phyloP scores from a whole-genome alignment of 2,329 filamentous ascomycete species.

The Colletotrichum sp. region DNA sequence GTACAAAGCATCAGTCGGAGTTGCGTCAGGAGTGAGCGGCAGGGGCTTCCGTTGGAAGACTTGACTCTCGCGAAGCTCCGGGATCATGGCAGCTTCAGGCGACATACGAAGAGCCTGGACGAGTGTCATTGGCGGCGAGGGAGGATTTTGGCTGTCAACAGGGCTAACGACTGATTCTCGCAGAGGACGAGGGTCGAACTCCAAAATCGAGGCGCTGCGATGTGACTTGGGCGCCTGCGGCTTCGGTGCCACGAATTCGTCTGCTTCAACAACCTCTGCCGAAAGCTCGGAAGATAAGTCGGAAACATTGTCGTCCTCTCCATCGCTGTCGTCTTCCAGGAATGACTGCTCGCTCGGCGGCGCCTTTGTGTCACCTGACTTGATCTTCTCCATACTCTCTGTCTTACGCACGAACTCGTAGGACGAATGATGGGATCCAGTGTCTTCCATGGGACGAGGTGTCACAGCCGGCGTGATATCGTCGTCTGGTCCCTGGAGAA shows the following conservation, averaged over 20 bases:
- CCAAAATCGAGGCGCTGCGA: constrained; percentile 4
- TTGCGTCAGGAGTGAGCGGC: constrained; percentile 56
- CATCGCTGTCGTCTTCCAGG: constrained; percentile 51
- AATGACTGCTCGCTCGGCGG: constrained; percentile 44
- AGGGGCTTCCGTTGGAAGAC: constrained; percentile 49
- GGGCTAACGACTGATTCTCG: background rate
- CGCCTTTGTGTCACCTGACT: constrained; percentile 37
- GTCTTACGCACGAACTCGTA: constrained; percentile 62
- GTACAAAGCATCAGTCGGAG: constrained; percentile 46
- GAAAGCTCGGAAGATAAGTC: constrained; percentile 71
- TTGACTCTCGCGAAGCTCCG: constrained; percentile 45
- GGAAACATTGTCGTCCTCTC: constrained; percentile 52
- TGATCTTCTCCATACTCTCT: constrained; percentile 53
- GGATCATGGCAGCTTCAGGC: constrained; percentile 40
- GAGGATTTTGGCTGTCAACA: constrained; percentile 18
- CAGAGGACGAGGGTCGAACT: constrained; percentile 6
- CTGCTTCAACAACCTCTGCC: constrained; percentile 44
- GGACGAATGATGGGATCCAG: constrained; percentile 33
- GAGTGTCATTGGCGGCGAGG: constrained; percentile 54
- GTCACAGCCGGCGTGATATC: constrained; percentile 30
- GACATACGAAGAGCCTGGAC: constrained; percentile 51
- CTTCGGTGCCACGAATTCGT: constrained; percentile 25
- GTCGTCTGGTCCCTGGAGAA: constrained; percentile 54
- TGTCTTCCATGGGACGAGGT: constrained; percentile 17
- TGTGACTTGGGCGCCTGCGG: background rate